Base-by-base conservation (phyloP, 139 green algal species). In the Micractinium sp. region DNA sequence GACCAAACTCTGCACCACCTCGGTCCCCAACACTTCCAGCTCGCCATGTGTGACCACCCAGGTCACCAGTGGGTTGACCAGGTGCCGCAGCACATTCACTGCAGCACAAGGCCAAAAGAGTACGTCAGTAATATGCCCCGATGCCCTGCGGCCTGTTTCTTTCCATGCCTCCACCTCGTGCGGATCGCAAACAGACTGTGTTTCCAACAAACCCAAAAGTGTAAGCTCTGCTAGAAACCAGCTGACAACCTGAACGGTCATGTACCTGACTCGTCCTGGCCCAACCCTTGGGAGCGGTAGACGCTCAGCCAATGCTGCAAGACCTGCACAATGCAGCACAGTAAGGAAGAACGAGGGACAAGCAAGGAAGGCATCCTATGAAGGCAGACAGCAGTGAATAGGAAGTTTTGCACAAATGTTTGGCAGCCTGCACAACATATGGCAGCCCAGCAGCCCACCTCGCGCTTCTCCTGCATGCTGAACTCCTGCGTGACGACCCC, bases 51-150 rank as follows among this genome's bases (percentile, higher is more conserved):
- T 92, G 38, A 98, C 90, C 1, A 90, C 75, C 71, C 93, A 87
- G 33, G 87, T 86, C 56, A 99, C 83, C 91, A 99, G 92, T 19
- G 97, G 97, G 19, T 95, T 94, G 56, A 99, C 90, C 15, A 99
- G 84, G 47, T 97, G 89, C 74, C 95, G 91, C 77, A 98, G 87
- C 23, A 93, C 93, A 36, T 90, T 89, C 20, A 97, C 94, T 88
- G 95, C 89, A 85, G 33, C 5, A 41, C 27, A 73, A 14, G 27
- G 14, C 18, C n/a, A 41, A 23, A n/a, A 41, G 73, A 14, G 0
- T 79, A 25, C 15, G n/a, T 47, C 13, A 79, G 31, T 33, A 66
- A 63, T 67, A 63, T 38, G 22, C 39, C 22, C n/a, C 0, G 22
- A 3, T 1, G 35, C 13, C 38, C 3, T 79, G 16, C 12, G 15